Conservation (phyloP, 2,329 filamentous ascomycete genomes). For the Colletotrichum eremochloae region DNA sequence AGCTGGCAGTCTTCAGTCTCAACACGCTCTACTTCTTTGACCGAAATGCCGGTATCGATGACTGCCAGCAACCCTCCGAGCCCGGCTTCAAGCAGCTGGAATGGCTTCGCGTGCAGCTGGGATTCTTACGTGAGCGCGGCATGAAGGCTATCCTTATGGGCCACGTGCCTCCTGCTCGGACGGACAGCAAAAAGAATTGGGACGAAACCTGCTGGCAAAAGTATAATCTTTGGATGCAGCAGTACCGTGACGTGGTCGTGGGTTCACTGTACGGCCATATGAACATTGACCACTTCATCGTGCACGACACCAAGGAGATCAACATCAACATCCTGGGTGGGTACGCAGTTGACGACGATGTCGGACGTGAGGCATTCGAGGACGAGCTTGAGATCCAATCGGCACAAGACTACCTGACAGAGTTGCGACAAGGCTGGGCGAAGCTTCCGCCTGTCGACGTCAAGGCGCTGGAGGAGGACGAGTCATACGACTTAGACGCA, state of each 20-base stretch:
- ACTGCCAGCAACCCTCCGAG: conserved; percentile 82
- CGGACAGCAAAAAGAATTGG: conserved; percentile 88
- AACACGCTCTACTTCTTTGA: conserved; percentile 98
- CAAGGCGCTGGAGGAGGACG: conserved; percentile 37
- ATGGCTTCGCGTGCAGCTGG: conserved; percentile 91
- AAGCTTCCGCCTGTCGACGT: conserved; percentile 72
- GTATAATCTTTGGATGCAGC: conserved; percentile 89
- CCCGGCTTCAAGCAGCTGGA: conserved; percentile 96
- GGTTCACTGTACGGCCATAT: conserved; percentile 90
- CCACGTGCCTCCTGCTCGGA: conserved; percentile 92
- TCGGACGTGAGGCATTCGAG: conserved; percentile 56
- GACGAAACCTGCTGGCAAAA: conserved; percentile 99
- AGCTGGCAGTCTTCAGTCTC: conserved; percentile 90
- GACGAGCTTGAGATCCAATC: conserved; percentile 73
- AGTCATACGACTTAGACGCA: conserved; percentile 43
- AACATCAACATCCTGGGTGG: conserved; percentile 65
- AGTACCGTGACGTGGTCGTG: conserved; percentile 91
- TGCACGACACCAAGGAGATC: conserved; percentile 87
- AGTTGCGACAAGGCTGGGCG: conserved; percentile 83
- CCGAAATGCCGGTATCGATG: conserved; percentile 93
- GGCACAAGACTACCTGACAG: conserved; percentile 84
- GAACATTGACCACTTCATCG: conserved; percentile 97
- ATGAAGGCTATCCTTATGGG: conserved; percentile 97
- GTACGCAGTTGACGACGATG: conserved; percentile 44
- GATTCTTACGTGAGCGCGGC: conserved; percentile 82